A percentile compares a stretch with the other conserved stretches of the same genome.
phyloP scores from a whole-genome alignment of 225 moss, liverwort and hornwort genomes.

The Marchantia polymorpha region DNA sequence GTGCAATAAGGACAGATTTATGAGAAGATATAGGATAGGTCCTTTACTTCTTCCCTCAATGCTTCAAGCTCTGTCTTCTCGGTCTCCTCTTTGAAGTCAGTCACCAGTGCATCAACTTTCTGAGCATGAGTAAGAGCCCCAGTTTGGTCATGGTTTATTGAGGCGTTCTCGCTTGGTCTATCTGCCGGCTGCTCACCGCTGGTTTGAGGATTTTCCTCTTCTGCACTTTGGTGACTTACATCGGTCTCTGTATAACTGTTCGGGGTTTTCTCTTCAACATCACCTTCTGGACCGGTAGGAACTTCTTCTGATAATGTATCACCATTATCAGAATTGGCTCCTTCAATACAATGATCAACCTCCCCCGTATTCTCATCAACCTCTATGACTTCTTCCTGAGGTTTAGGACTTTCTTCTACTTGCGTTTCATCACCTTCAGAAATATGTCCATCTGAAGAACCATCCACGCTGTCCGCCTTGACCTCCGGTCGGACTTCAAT shows the following conservation, averaged over 20 bases:
- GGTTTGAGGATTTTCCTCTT: slow-evolving; percentile 14
- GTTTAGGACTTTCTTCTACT: not conserved
- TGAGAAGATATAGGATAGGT: not conserved
- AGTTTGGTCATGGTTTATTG: not conserved
- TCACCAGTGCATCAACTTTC: not conserved
- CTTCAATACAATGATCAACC: slow-evolving; percentile 25
- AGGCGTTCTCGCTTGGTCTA: not conserved
- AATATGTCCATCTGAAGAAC: slow-evolving; percentile 16
- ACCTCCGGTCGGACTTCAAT: slow-evolving; percentile 48
- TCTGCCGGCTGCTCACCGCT: not conserved
- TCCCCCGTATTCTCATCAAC: not conserved
- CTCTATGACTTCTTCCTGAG: not conserved
- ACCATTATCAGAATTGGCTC: slow-evolving; percentile 18
- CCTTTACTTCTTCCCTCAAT: slow-evolving; percentile 37
- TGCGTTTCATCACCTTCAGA: slow-evolving; percentile 21
- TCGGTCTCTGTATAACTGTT: slow-evolving; percentile 24
- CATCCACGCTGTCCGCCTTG: not conserved
- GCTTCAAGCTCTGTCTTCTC: slow-evolving; percentile 31
- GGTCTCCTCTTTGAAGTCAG: slow-evolving; percentile 9
- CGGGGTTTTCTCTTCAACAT: slow-evolving; percentile 32
- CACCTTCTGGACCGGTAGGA: slow-evolving; percentile 13
- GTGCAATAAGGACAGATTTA: not conserved
- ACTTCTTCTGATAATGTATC: not conserved
- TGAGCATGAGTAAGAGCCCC: not conserved
- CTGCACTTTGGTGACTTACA: slow-evolving; percentile 10